A percentile compares a stretch with the other conserved stretches of the same genome.
Evolutionary conservation across 1,139 yeast genomes (phyloP).

Genomic region (Pichia sp.): DNA sequence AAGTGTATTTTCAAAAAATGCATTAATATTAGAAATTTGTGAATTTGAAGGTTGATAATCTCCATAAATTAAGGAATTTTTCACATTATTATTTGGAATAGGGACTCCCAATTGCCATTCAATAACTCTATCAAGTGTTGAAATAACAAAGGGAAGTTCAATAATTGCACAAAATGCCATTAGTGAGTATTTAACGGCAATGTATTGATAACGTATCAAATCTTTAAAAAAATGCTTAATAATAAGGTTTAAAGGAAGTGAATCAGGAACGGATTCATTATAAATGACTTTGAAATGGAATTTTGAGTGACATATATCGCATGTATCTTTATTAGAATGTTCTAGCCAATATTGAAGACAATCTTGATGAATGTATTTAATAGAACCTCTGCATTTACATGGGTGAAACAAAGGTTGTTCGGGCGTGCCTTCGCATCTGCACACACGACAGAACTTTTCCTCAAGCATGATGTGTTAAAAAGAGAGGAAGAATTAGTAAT

Average conservation of each 20-base stretch:
- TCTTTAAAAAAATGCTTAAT: constrained; percentile 34
- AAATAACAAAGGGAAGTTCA: constrained; percentile 16
- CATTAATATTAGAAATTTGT: too few relatives aligned
- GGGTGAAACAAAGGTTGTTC: constrained; percentile 86
- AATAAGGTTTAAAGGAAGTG: constrained; percentile 49
- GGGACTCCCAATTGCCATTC: constrained; percentile 19
- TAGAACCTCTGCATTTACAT: constrained; percentile 90
- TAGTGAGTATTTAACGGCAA: constrained; percentile 7
- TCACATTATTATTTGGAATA: constrained; percentile 6
- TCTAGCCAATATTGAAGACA: constrained; percentile 86
- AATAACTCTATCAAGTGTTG: constrained; percentile 12
- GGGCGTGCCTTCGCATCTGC: constrained; percentile 82
- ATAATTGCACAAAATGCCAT: constrained; percentile 6
- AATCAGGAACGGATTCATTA: constrained; percentile 62
- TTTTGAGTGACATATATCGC: constrained; percentile 85
- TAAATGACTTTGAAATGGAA: constrained; percentile 70
- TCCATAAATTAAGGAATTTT: too few relatives aligned
- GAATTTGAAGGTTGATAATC: too few relatives aligned
- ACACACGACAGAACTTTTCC: constrained; percentile 75
- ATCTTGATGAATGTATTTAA: constrained; percentile 87
- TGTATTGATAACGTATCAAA: constrained; percentile 14
- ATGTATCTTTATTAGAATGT: constrained; percentile 55
- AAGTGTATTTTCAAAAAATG: constrained; percentile 1
- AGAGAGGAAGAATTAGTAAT: not conserved
- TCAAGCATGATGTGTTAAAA: constrained; percentile 17